Conservation (phyloP, 2,329 filamentous ascomycete species). For the Paracoccidioides lutzii region DNA sequence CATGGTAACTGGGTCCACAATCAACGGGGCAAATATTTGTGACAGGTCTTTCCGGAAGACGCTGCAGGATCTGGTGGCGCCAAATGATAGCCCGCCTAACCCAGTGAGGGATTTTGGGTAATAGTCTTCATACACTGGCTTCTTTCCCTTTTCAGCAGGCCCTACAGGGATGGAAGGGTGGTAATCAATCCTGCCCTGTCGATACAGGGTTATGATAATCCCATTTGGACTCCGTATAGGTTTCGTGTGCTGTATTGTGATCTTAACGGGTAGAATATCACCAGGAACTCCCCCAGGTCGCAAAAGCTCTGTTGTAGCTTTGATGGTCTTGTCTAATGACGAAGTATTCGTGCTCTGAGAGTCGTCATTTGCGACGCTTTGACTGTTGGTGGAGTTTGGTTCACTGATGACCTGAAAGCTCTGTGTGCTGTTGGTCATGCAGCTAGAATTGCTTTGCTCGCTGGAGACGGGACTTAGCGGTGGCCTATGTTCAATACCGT, state of each 20-base stretch:
- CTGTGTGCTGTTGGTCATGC: conserved; percentile 50
- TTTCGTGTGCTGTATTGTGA: conserved; percentile 78
- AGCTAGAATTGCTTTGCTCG: conserved; percentile 59
- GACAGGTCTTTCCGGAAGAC: conserved; percentile 92
- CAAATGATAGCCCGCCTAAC: conserved; percentile 71
- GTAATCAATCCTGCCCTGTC: conserved; percentile 82
- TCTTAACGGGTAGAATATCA: conserved; percentile 65
- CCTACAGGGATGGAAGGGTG: conserved; percentile 49
- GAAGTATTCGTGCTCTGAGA: conserved; percentile 39
- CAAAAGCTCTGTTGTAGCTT: conserved; percentile 67
- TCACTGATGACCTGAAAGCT: conserved; percentile 42
- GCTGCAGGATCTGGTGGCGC: conserved; percentile 73
- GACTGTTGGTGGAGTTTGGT: conserved; percentile 29
- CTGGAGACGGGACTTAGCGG: conserved; percentile 44
- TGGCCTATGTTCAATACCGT: conserved; percentile 15
- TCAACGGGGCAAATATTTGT: conserved; percentile 75
- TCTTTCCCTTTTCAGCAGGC: conserved; percentile 51
- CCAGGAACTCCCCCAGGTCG: conserved; percentile 77
- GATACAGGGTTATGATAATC: conserved; percentile 82
- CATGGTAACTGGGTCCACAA: conserved; percentile 69
- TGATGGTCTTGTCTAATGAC: conserved; percentile 65
- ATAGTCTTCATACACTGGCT: conserved; percentile 64
- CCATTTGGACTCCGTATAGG: conserved; percentile 82
- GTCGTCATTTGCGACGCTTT: conserved; percentile 34
- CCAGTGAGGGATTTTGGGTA: conserved; percentile 81